Base-by-base conservation (phyloP, 768 basidiomycete species). In the Lactifluus subvellereus region DNA sequence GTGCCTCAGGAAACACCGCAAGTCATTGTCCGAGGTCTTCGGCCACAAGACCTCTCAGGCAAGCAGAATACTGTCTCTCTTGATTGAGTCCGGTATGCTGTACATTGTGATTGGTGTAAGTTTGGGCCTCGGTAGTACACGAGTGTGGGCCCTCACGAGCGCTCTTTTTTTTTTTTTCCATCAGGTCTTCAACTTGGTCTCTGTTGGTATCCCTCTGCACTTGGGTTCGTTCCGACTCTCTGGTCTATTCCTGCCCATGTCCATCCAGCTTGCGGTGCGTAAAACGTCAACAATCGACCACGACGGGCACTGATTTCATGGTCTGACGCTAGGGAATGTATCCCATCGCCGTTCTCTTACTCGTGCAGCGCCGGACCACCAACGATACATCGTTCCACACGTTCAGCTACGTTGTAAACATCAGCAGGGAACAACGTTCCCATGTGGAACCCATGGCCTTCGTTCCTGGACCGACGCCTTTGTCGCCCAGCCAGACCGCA, bases 31-130 rank as follows among this genome's bases (percentile, higher is more conserved):
- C 2, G 16, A 6, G 8, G 14, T 20, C n/a, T 3, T 48, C 33
- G 20, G 33, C 1, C 5, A 5, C n/a, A 11, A 7, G 18, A 35
- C 3, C 11, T 11, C 47, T 4, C n/a, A 1, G 14, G 60, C 38
- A 27, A 43, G 16, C 30, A 49, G 32, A 14, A 38, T 56, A 43
- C 13, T 61, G 37, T 20, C 2, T 7, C 49, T 61, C n/a, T 30
- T 61, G 9, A 14, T 61, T 30, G 60, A 61, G 38, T 61, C 60
- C 1, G 60, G 60, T 16, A 30, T 45, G n/a, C 40, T 61, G 13
- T 61, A 61, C 27, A 56, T 61, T 11, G 4, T 61, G 13, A 51
- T 61, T 5, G 32, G 48, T 11, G 60, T 61, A 47, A 56, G 48
- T 61, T 27, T 6, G 32, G 2, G 27, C 27, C 6, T 40, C 16